These are phyloP conservation scores for Sutorius australiensis DNA, from an alignment of 768 basidiomycete genomes.

Conservation along the genomic window DNA sequence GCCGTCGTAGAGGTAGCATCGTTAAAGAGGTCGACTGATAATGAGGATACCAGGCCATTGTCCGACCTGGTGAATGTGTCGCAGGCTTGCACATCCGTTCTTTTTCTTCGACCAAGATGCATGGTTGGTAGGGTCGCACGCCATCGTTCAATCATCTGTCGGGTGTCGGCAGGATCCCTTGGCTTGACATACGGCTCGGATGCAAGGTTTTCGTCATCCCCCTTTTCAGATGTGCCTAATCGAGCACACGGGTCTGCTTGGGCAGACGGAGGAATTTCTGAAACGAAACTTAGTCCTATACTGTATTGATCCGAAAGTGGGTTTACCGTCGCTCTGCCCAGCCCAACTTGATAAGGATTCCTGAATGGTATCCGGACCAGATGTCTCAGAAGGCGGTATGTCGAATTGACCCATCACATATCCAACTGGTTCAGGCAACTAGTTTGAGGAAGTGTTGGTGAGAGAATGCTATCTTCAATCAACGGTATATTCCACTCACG, in stretches of 20 bases:
- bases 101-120: constrained; percentile 7
- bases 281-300: not conserved
- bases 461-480: not conserved
- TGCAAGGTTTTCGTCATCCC: constrained; percentile 4
- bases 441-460: not conserved
- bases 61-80: constrained; percentile 4
- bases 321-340: constrained; percentile 27
- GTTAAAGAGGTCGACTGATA: constrained; percentile 21
- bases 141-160: constrained; percentile 32
- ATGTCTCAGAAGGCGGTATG: constrained; percentile 21
- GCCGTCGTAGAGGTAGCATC: constrained; percentile 27
- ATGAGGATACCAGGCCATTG: constrained; percentile 14
- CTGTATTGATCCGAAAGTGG: not conserved
- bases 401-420: constrained; percentile 30
- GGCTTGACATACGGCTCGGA: constrained; percentile 20
- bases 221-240: constrained; percentile 22
- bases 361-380: constrained; percentile 12
- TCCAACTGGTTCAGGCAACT: constrained; percentile 32
- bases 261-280: constrained; percentile 27
- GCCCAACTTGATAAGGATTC: constrained; percentile 33
- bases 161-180: constrained; percentile 22
- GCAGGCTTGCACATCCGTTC: constrained; percentile 3
- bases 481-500: constrained; percentile 12
- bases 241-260: constrained; percentile 9
- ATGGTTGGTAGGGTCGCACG: constrained; percentile 25